Conservation (phyloP, 139 green algal species). For the Parachlorella kessleri region DNA sequence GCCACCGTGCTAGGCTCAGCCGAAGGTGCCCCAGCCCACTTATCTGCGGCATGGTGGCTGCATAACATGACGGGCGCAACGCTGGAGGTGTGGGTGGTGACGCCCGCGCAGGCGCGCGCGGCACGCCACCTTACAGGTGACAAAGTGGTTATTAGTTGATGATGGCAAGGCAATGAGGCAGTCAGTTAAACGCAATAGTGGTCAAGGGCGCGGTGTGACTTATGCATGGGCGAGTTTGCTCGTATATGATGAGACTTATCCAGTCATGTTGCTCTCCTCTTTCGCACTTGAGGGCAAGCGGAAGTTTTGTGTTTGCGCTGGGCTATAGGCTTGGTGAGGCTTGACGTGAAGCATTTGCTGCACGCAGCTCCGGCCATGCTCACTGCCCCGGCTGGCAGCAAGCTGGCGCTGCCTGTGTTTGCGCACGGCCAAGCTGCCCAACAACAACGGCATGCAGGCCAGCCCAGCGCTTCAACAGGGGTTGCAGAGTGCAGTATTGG, state of each 20-base stretch:
- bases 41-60: conserved; percentile 30
- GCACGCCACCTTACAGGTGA: too few species aligned
- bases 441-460: background rate
- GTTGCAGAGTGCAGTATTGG: background rate
- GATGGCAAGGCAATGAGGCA: too few species aligned
- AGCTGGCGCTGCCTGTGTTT: conserved; percentile 25
- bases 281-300: too few species aligned
- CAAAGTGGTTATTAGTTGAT: too few species aligned
- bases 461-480: background rate
- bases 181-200: too few species aligned
- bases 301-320: too few species aligned
- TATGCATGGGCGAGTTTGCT: too few species aligned
- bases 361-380: conserved; percentile 14
- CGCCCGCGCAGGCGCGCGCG: background rate
- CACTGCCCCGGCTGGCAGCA: conserved; percentile 1
- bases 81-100: conserved; percentile 35
- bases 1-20: background rate
- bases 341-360: conserved; percentile 8
- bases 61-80: conserved; percentile 39
- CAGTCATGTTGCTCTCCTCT: too few species aligned
- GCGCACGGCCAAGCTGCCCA: background rate
- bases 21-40: background rate
- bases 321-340: too few species aligned
- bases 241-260: too few species aligned
- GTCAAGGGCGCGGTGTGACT: too few species aligned